These are phyloP conservation scores for Crithidia mellificae DNA, from an alignment of 208 protist species.

Conservation along the genomic window DNA sequence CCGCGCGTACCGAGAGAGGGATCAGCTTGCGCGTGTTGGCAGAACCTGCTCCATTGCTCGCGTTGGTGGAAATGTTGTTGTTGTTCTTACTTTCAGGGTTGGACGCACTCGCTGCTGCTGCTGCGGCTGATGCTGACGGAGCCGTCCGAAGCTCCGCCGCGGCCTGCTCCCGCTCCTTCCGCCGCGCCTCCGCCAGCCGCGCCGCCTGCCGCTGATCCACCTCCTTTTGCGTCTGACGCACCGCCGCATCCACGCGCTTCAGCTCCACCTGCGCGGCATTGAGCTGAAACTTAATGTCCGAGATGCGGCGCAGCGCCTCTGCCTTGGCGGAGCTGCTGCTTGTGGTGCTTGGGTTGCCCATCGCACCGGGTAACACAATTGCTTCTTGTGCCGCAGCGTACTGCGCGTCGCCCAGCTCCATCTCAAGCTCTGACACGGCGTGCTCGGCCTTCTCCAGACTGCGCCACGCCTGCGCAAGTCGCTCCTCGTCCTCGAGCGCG, in stretches of 20 bases:
- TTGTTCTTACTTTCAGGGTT: too few species aligned
- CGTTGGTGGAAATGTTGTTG: too few species aligned
- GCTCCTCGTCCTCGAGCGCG: conserved; percentile 49
- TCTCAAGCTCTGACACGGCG: conserved; percentile 27
- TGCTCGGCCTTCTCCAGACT: conserved; percentile 41
- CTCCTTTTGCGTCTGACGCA: conserved; percentile 44
- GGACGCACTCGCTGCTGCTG: neutral
- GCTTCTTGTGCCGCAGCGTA: conserved; percentile 8
- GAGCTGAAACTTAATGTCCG: conserved; percentile 41
- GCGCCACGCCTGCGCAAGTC: conserved; percentile 40
- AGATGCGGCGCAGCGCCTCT: conserved; percentile 7
- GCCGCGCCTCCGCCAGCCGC: conserved; percentile 36
- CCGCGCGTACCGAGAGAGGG: too few species aligned
- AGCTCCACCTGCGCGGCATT: conserved; percentile 46
- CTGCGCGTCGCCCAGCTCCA: conserved; percentile 24
- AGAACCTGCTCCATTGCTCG: too few species aligned
- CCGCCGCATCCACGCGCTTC: conserved; percentile 33
- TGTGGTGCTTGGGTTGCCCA: neutral
- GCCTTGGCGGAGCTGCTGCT: neutral
- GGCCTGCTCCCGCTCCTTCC: conserved; percentile 14
- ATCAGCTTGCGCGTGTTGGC: too few species aligned
- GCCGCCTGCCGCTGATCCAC: conserved; percentile 42
- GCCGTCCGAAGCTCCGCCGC: conserved; percentile 6
- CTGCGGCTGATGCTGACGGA: conserved; percentile 2
- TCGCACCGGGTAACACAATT: neutral